Evolutionary conservation across 805 yeast species (phyloP), one percentile per base, ranked within the genome.

Genomic region (Yamadazyma sp.): DNA sequence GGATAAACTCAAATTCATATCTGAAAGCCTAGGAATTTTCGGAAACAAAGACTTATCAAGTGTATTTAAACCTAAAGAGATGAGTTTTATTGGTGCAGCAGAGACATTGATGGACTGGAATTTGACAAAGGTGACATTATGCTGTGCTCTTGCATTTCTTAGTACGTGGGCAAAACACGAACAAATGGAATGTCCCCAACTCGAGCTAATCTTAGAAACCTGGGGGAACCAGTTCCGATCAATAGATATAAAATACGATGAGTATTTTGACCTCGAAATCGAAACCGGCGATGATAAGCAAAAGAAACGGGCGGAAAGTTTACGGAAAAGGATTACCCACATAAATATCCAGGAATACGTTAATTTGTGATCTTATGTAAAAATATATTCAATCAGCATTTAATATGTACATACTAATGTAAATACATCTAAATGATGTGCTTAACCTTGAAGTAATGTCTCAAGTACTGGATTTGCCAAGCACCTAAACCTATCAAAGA

Each of bases 381-480:
- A n/a, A n/a, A n/a, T n/a, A n/a, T n/a, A n/a, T n/a, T n/a, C n/a
- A n/a, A n/a, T n/a, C n/a, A n/a, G n/a, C n/a, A n/a, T n/a, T n/a
- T n/a, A n/a, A n/a, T n/a, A n/a, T n/a, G n/a, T n/a, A n/a, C n/a
- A n/a, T n/a, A n/a, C n/a, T n/a, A n/a, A n/a, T n/a, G n/a, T n/a
- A n/a, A 28, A 16, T 28, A 13, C 32, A 28, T n/a, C 36, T 51
- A 82, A 48, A 84, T 75, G 53, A 85, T 84, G 57, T 85, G 91
- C 62, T 84, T 85, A 30, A 88, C 77, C 64, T 79, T 82, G 82
- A 93, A 93, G 72, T 86, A 93, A 61, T 85, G 83, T 70, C 96
- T 83, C 67, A 93, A 76, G 67, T 93, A 93, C 52, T 80, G 78
- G 49, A 93, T 75, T 73, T 93, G 98, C 95, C 97, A 91, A 25